Evolutionary conservation across 176 grass and related monocot genomes (phyloP).

Genomic region (Musa schizocarpa): DNA sequence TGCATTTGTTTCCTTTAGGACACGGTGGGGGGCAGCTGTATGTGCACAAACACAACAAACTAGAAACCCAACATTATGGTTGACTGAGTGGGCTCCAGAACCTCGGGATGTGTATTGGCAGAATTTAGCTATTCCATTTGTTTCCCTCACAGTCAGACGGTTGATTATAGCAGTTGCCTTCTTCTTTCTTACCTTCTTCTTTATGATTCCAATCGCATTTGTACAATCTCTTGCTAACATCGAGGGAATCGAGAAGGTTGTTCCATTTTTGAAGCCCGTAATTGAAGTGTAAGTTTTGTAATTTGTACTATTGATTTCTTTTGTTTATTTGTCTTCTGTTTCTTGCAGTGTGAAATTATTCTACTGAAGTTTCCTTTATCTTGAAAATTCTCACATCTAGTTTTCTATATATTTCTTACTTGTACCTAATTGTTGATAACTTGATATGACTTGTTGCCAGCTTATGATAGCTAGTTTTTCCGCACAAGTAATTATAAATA

Average conservation of each 20-base stretch:
- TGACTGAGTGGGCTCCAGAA: conserved; percentile 19
- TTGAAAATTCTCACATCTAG: background rate
- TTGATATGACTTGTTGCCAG: background rate
- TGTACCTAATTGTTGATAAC: background rate
- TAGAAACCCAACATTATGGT: conserved; percentile 13
- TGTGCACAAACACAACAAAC: conserved; percentile 21
- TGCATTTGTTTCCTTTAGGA: conserved; percentile 18
- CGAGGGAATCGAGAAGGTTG: conserved; percentile 12
- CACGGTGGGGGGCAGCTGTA: conserved; percentile 17
- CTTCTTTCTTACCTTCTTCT: conserved; percentile 17
- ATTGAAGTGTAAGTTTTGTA: conserved; percentile 13
- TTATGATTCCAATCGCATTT: conserved; percentile 11
- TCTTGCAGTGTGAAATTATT: background rate
- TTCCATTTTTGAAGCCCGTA: conserved; percentile 13
- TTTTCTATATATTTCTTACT: background rate
- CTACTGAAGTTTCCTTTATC: background rate
- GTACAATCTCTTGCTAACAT: conserved; percentile 19
- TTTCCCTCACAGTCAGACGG: conserved; percentile 8
- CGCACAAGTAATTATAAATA: no score
- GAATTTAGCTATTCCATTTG: conserved; percentile 17
- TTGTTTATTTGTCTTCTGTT: background rate
- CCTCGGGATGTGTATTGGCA: conserved; percentile 18
- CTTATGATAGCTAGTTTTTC: no score
- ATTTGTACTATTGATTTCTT: background rate
- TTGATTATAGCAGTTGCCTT: conserved; percentile 13